phyloP scores from a whole-genome alignment of 2,329 filamentous ascomycete genomes.

The Amesomyces nigricolor region DNA sequence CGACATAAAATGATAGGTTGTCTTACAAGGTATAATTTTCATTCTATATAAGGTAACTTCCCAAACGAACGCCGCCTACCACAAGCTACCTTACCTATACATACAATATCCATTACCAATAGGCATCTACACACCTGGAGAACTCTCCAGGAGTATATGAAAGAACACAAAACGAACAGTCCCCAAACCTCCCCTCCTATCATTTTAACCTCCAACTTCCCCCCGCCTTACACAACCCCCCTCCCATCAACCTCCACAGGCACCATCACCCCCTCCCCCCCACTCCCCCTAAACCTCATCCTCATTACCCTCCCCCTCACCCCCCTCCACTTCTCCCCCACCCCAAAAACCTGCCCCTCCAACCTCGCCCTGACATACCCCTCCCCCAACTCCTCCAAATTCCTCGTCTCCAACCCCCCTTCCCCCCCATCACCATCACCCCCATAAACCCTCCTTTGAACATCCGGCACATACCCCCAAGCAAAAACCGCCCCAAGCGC shows the following conservation, averaged over 20 bases:
- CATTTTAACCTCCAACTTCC: too few species aligned
- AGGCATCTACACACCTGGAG: neutral
- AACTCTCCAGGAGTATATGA: too few species aligned
- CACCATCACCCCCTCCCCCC: neutral
- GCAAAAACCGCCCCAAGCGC: conserved; percentile 45
- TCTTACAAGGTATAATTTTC: too few species aligned
- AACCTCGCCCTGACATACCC: conserved; percentile 40
- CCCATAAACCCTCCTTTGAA: conserved; percentile 38
- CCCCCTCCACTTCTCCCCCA: conserved; percentile 40
- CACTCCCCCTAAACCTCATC: conserved; percentile 29
- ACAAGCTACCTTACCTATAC: neutral
- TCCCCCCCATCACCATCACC: neutral
- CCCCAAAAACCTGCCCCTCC: conserved; percentile 41
- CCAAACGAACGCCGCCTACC: too few species aligned
- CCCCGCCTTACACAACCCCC: neutral
- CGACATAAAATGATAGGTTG: too few species aligned
- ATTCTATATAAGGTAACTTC: too few species aligned
- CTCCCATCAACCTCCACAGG: conserved; percentile 3
- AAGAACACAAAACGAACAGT: neutral
- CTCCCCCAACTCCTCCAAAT: conserved; percentile 46
- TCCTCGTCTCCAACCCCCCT: conserved; percentile 38
- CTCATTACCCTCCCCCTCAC: conserved; percentile 31
- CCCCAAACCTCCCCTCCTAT: neutral
- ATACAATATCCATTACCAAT: conserved; percentile 1
- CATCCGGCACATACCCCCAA: conserved; percentile 47